Conservation (phyloP, 1,284 basidiomycete species). For the Lentinula novae-zelandiae region DNA sequence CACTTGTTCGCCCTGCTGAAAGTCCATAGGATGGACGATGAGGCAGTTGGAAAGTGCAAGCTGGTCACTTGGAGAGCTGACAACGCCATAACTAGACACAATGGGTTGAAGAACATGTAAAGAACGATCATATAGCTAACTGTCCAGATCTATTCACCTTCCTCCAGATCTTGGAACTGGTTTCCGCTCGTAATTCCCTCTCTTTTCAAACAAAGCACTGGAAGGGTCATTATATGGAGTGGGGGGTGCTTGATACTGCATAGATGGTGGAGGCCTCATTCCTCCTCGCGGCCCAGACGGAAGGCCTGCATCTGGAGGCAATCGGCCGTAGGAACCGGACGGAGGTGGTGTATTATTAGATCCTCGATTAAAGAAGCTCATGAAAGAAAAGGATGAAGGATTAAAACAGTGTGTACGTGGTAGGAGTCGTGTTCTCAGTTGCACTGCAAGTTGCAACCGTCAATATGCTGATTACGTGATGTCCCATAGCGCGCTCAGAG, state of each 20-base stretch:
- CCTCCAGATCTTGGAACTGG: slow-evolving; percentile 31
- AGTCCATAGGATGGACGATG: slow-evolving; percentile 76
- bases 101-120: background rate
- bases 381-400: slow-evolving; percentile 17
- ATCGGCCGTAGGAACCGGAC: slow-evolving; percentile 42
- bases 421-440: background rate
- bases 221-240: slow-evolving; percentile 55
- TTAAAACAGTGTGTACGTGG: slow-evolving; percentile 13
- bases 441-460: background rate
- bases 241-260: slow-evolving; percentile 36
- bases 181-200: slow-evolving; percentile 38
- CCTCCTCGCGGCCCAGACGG: slow-evolving; percentile 27
- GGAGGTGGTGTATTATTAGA: slow-evolving; percentile 35
- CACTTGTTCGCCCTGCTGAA: slow-evolving; percentile 69
- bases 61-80: slow-evolving; percentile 51
- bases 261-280: slow-evolving; percentile 30
- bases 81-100: slow-evolving; percentile 51
- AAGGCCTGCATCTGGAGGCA: slow-evolving; percentile 32
- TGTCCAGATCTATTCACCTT: slow-evolving; percentile 32
- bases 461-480: background rate
- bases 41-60: slow-evolving; percentile 83
- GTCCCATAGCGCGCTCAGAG: background rate
- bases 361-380: slow-evolving; percentile 50
- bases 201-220: slow-evolving; percentile 45
- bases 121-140: background rate